Base-by-base conservation (phyloP, 2,329 filamentous ascomycete species). In the Albophoma yamanashiensis region DNA sequence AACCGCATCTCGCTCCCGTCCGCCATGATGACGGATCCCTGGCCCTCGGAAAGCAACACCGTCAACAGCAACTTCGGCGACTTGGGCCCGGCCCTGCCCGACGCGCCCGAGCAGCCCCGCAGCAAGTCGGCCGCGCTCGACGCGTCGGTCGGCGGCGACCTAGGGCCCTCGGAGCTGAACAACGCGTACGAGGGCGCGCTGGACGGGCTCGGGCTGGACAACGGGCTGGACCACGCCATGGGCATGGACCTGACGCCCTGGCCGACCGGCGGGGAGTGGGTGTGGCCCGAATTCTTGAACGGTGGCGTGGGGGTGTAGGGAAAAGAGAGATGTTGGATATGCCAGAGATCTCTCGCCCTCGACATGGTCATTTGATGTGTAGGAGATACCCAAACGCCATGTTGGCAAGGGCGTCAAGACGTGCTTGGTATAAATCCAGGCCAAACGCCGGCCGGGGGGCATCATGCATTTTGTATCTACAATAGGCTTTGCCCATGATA, bases 121-220 rank as follows among this genome's bases (percentile, higher is more conserved):
- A n/a, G 55, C 36, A 31, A 68, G 15, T 62, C 64, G 12, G 62
- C 59, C 27, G 40, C 64, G 7, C 55, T 62, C 7, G 60, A 62
- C 1, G 25, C 53, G 2, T 64, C 68, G 14, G 42, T 63, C 9
- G 62, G 63, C 20, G 61, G 64, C 40, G 60, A 75, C 11, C 71
- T 73, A 36, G 71, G 73, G 25, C 71, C 73, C 1, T 67, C 76
- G 4, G 77, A 79, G 61, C 72, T 79, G n/a, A 80, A 79, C 56
- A 80, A 79, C 45, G 78, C 78, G 0, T 80, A 80, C 55, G 78
- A 80, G 59, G 78, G 78, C 2, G 76, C 78, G 0, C 71, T 79
- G 59, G 78, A 79, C 55, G 75, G 75, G 0, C 70, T 80, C 1
- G 78, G 78, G 34, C 71, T 79, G 27, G 78, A 78, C 25, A 73